Evolutionary conservation across 306 rosid genomes (phyloP).

Genomic region (Castanea crenata): DNA sequence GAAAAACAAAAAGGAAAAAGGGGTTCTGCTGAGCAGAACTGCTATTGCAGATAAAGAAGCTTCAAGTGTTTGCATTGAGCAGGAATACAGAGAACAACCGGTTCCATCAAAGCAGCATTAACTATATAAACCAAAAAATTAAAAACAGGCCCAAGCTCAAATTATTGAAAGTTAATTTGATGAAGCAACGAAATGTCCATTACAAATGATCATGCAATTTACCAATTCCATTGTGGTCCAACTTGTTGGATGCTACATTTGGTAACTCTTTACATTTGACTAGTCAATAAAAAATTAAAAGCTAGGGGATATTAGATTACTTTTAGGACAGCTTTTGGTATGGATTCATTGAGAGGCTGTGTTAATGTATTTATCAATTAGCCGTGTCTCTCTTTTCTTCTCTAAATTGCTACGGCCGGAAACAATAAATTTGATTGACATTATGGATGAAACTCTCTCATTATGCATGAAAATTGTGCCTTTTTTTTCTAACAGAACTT

Average conservation of each 20-base stretch:
- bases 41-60: not conserved
- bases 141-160: slow-evolving; percentile 7
- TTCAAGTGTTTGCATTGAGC: not conserved
- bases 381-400: not conserved
- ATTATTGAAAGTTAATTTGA: slow-evolving; percentile 2
- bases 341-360: not conserved
- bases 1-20: not conserved
- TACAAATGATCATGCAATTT: not conserved
- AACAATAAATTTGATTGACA: not conserved
- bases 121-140: slow-evolving; percentile 7
- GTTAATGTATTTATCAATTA: not conserved
- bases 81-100: not conserved
- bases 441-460: not conserved
- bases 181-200: slow-evolving; percentile 11
- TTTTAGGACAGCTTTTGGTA: not conserved
- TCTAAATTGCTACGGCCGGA: not conserved
- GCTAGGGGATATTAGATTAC: not conserved
- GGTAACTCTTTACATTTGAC: slow-evolving; percentile 1
- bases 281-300: not conserved
- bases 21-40: not conserved
- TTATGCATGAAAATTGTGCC: slow-evolving; percentile 2
- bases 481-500: slow-evolving; percentile 42
- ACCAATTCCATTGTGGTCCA: not conserved
- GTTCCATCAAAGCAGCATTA: slow-evolving; percentile 10
- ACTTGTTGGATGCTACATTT: not conserved